These are phyloP conservation scores for Penicillium sp. DNA, from an alignment of 2,329 filamentous ascomycete species.

Conservation along the genomic window DNA sequence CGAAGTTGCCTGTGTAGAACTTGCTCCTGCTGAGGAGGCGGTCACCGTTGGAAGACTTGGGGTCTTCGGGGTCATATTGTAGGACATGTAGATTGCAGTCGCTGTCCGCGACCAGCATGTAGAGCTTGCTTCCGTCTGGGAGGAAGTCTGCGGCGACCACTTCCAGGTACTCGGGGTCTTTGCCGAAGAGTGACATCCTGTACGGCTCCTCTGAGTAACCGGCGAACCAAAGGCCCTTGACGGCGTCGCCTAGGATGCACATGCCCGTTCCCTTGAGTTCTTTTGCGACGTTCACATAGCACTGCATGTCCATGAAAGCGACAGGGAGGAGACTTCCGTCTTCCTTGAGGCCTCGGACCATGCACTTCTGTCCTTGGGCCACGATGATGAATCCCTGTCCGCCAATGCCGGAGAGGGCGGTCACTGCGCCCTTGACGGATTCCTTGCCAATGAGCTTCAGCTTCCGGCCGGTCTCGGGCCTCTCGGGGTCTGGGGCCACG, in stretches of 20 bases:
- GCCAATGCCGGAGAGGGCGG: constrained; percentile 79
- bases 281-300: constrained; percentile 83
- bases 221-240: constrained; percentile 94
- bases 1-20: constrained; percentile 82
- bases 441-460: constrained; percentile 87
- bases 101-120: constrained; percentile 79
- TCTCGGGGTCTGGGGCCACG: constrained; percentile 85
- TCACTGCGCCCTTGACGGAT: constrained; percentile 89
- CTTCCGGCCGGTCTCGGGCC: constrained; percentile 80
- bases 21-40: constrained; percentile 83
- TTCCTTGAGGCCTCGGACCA: constrained; percentile 94
- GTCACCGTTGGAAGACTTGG: constrained; percentile 87
- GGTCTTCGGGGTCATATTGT: constrained; percentile 94
- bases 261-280: constrained; percentile 81
- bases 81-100: constrained; percentile 85
- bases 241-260: constrained; percentile 82
- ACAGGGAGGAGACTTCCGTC: constrained; percentile 90
- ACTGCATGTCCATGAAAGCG: constrained; percentile 97
- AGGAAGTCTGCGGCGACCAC: constrained; percentile 83
- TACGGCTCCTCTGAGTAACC: constrained; percentile 98
- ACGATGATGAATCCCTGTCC: constrained; percentile 86
- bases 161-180: constrained; percentile 76
- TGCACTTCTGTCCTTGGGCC: constrained; percentile 94
- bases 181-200: constrained; percentile 89
- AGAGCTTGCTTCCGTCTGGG: constrained; percentile 79